Base-by-base conservation (phyloP, 2,329 filamentous ascomycete species). In the Helicocarpus griseus region DNA sequence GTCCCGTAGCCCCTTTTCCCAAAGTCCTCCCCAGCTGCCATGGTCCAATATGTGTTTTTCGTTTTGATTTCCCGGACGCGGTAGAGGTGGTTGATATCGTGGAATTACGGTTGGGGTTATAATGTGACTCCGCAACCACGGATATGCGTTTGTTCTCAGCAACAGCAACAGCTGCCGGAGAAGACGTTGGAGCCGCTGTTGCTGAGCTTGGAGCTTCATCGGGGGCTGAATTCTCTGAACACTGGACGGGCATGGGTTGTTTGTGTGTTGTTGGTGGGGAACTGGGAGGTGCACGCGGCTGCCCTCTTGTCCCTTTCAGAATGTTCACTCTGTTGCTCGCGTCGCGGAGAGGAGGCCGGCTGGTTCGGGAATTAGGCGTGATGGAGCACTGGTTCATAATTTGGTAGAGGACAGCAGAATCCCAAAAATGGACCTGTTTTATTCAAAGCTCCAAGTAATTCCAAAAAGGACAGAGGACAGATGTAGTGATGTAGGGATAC, bases 11-110 rank as follows among this genome's bases (percentile, higher is more conserved):
- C 2, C 93, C 93, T 60, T 88, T 87, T 0, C 93, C 93, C 26
- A 98, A 77, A 0, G 87, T 95, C 65, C 81, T 89, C 5, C 93
- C 93, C 3, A 98, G 73, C 58, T 91, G 83, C 93, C 93, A 98
- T 58, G 91, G 91, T 0, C 93, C 93, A 61, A 98, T 87, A 61
- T 89, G 85, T 9, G 85, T 87, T 69, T 82, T 82, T 43, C 77
- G 71, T 56, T 77, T 76, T 4, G 76, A 72, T 49, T 74, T 76
- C 3, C 74, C 77, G 3, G 75, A 77, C 46, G 75, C 71, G 2
- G 77, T 78, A 5, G 79, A 82, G 0, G 73, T 69, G 2, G 76
- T 78, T 1, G 80, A 82, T 35, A 80, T 71, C 4, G 75, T 71
- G 0, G 78, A 75, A 54, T 73, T 69, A 13, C 72, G 65, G 21